Base-by-base conservation (phyloP, 163 green algal species). In the Trebouxia gelatinosa region DNA sequence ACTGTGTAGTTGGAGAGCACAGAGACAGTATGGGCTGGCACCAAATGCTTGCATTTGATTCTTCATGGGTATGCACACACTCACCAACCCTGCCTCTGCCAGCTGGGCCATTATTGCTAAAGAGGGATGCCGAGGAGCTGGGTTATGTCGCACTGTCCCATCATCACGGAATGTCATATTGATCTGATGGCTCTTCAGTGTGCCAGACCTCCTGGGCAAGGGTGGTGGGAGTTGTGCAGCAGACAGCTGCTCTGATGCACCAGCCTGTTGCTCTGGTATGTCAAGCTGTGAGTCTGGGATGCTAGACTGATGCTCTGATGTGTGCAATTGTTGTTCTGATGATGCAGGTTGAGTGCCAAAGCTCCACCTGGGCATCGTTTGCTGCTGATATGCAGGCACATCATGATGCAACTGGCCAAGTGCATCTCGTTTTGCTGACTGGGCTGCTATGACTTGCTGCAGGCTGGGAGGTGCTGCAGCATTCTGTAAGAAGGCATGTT, bases 401-500 rank as follows among this genome's bases (percentile, higher is more conserved):
- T 70, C n/a, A 29, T 48, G 43, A 19, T 79, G 70, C 31, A 66
- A 59, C 67, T 75, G 35, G 38, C 78, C 67, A 61, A 71, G 40
- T 23, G 57, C 54, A 28, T 80, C 43, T 50, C 66, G 23, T 32
- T 81, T 31, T 35, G 70, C 78, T 71, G 70, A 67, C 57, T 81
- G 86, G 28, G 64, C 70, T 5, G 84, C 80, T 3, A 85, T 75
- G 3, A 80, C 71, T 40, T 83, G 50, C n/a, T 66, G 31, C 29
- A 91, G 74, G 62, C 85, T 80, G 2, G 80, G 21, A 0, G 79
- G 66, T 7, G 77, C 70, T 39, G 38, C 21, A 0, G 57, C 48
- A 3, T 77, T 9, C 11, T 81, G 67, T 2, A 94, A 65, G 74
- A 94, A 94, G 0, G 83, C 85, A 61, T 94, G 90, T 54, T 83